Evolutionary conservation across 495 filamentous ascomycete genomes (phyloP), one percentile per base, ranked within the genome.

Genomic region (Penicillium angulare): DNA sequence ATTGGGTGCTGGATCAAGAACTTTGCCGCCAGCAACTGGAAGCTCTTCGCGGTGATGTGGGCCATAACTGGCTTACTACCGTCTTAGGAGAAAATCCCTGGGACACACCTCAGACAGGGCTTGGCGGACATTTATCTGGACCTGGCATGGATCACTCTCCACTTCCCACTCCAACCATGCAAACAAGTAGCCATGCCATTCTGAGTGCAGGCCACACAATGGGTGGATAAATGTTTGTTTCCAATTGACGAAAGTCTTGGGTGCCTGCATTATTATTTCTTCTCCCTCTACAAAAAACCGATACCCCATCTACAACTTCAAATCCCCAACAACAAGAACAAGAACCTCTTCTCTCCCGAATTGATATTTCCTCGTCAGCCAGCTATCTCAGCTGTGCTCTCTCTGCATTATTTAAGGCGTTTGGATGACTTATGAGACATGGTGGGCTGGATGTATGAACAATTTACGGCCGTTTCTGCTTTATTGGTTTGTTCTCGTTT

Each of bases 21-120:
- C 73, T 89, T 5, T 96, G 92, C 65, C 81, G 83, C 32, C 86
- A 86, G 65, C 91, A 91, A 57, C 82, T 97, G 40, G 90, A 93
- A 66, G 86, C 86, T 10, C 70, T 96, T 15, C 86, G 88, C 34
- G 85, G 85, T 56, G 89, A 96, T 52, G 83, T 95, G 43, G 88
- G 90, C 29, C 86, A 81, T 53, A 85, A 83, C 41, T 98, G 95
- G 80, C 78, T 97, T 24, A 90, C 83, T 51, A 90, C 83, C 51
- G 87, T 90, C 5, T 77, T 97, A 38, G 85, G 84, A 49, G 93
- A 96, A 55, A 86, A 90, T 60, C 75, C 78, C n/a, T 86, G 78
- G 82, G 73, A 71, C 49, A 65, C 58, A 47, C 60, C 60, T 13
- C 64, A 60, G 33, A 67, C 62, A 43, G 57, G 69, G 49, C 50